Percentiles rank a stretch among this genome's conserved stretches.
phyloP scores from a whole-genome alignment of 1,139 yeast genomes.

The Ogataea hybrid region DNA sequence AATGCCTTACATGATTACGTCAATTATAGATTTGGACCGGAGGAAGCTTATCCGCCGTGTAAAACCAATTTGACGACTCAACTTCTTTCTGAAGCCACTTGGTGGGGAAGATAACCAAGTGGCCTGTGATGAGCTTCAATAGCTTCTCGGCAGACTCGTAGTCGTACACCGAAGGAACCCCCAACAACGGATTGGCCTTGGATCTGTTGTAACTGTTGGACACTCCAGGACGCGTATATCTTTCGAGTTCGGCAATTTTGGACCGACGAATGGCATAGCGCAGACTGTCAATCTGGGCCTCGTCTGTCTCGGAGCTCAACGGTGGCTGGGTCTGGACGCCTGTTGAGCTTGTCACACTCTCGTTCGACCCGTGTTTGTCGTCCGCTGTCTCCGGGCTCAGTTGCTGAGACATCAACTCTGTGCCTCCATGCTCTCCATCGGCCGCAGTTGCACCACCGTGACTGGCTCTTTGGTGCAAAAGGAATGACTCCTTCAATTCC shows the following conservation, averaged over 20 bases:
- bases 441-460: slow-evolving; percentile 21
- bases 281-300: slow-evolving; percentile 9
- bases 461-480: slow-evolving; percentile 44
- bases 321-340: slow-evolving; percentile 9
- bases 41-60: slow-evolving; percentile 88
- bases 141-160: slow-evolving; percentile 75
- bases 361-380: slow-evolving; percentile 2
- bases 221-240: slow-evolving; percentile 21
- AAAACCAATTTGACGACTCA: slow-evolving; percentile 92
- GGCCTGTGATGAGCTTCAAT: slow-evolving; percentile 77
- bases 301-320: slow-evolving; percentile 7
- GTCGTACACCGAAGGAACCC: slow-evolving; percentile 48
- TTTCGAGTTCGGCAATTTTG: slow-evolving; percentile 28
- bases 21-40: slow-evolving; percentile 93
- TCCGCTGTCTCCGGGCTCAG: not conserved
- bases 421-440: not conserved
- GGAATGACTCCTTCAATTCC: slow-evolving; percentile 55
- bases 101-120: slow-evolving; percentile 83
- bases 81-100: slow-evolving; percentile 89
- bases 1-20: slow-evolving; percentile 4
- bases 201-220: slow-evolving; percentile 11
- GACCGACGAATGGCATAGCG: slow-evolving; percentile 23
- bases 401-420: not conserved
- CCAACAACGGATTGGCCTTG: slow-evolving; percentile 11
- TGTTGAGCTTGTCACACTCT: slow-evolving; percentile 1